These are phyloP conservation scores for Ganoderma boninense DNA, from an alignment of 1,284 basidiomycete species.

Conservation along the genomic window DNA sequence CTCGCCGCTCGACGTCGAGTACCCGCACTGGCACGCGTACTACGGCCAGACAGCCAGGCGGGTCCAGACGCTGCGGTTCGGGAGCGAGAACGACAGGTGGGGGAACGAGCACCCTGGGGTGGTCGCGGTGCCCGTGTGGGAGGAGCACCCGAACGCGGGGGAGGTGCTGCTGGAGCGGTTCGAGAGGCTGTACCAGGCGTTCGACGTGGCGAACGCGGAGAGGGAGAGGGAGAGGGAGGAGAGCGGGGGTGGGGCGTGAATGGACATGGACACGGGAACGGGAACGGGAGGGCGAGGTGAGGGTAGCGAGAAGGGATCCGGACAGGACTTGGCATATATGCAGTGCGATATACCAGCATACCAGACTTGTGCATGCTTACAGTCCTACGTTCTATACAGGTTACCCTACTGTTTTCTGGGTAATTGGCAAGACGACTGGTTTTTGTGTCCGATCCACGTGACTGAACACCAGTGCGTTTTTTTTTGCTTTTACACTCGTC, in stretches of 20 bases:
- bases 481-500: not conserved
- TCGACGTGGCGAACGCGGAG: constrained; percentile 29
- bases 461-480: not conserved
- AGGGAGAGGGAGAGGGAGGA: constrained; percentile 3
- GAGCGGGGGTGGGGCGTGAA: too few relatives aligned
- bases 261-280: too few relatives aligned
- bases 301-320: not conserved
- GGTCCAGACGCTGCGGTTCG: constrained; percentile 54
- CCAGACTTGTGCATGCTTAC: not conserved
- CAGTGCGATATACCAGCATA: not conserved
- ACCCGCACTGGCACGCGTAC: constrained; percentile 29
- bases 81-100: constrained; percentile 62
- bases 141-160: constrained; percentile 53
- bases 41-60: constrained; percentile 8
- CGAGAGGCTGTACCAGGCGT: constrained; percentile 55
- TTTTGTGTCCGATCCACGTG: not conserved
- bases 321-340: not conserved
- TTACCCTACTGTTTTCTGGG: not conserved
- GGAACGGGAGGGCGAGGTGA: constrained; percentile 49
- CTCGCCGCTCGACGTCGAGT: constrained; percentile 22
- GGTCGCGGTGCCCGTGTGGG: constrained; percentile 59
- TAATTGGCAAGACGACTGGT: too few relatives aligned
- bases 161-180: constrained; percentile 59
- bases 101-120: constrained; percentile 62
- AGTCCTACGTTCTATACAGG: not conserved